Conservation (phyloP, 2,329 filamentous ascomycete genomes). For the Magnaporthales sp. region DNA sequence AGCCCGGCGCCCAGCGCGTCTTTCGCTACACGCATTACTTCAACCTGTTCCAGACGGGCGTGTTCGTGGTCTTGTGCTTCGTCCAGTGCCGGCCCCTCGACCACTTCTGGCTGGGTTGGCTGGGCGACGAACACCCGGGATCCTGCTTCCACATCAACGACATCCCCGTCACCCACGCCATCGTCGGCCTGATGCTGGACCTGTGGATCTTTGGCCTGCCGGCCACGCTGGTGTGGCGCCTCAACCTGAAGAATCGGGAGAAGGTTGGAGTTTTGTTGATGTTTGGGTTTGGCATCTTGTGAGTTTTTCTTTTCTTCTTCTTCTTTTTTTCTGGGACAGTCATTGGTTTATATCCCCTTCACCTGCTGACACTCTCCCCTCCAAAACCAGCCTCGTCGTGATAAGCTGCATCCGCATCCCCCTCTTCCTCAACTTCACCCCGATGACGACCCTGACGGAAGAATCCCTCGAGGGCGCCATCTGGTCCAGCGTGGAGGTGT, state of each 20-base stretch:
- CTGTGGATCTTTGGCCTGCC: background rate
- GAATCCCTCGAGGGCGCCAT: background rate
- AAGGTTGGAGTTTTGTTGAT: background rate
- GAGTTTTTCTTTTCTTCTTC: background rate
- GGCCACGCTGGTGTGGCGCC: background rate
- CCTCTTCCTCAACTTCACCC: background rate
- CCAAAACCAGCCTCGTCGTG: background rate
- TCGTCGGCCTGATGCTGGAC: background rate
- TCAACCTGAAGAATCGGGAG: background rate
- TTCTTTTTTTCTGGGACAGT: background rate
- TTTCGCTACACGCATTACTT: background rate
- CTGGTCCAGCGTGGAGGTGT: background rate
- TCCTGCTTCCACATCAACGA: slow-evolving; percentile 5
- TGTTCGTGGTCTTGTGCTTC: background rate
- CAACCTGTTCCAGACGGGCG: background rate
- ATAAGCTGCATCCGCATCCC: slow-evolving; percentile 3
- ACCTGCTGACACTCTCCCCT: background rate
- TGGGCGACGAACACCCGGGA: background rate
- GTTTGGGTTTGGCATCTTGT: slow-evolving; percentile 6
- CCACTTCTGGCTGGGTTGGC: slow-evolving; percentile 3
- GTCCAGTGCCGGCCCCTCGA: background rate
- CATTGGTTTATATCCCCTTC: too few species aligned
- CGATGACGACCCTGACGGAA: background rate
- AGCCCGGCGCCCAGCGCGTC: background rate
- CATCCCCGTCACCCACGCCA: slow-evolving; percentile 4